Conservation (phyloP, 306 rosid genomes). For the Leucaena leucocephala region DNA sequence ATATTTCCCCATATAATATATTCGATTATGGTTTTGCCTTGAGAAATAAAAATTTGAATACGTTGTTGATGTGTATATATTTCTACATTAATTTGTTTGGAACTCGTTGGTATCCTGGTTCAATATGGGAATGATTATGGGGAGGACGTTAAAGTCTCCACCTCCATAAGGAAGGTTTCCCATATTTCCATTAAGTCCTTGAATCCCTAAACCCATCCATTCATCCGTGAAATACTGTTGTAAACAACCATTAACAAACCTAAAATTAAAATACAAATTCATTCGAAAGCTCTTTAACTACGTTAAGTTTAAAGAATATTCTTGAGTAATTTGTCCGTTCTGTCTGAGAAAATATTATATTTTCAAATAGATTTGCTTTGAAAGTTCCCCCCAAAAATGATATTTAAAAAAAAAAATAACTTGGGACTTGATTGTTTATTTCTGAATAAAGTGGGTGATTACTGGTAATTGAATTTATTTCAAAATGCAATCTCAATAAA, state of each 20-base stretch:
- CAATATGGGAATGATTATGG: neutral
- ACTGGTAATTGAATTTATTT: too few species aligned
- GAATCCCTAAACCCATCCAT: neutral
- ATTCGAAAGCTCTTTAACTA: neutral
- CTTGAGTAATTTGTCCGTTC: neutral
- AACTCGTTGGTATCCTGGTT: neutral
- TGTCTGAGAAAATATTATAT: too few species aligned
- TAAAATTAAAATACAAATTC: neutral
- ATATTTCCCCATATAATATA: conserved; percentile 9
- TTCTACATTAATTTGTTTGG: neutral
- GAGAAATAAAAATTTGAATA: neutral
- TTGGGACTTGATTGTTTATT: neutral
- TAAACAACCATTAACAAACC: neutral
- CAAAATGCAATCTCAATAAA: too few species aligned
- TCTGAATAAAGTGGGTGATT: neutral
- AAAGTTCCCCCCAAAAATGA: neutral
- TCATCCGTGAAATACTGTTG: neutral
- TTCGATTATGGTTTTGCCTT: conserved; percentile 7
- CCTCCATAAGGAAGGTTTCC: neutral
- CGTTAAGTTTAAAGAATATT: neutral
- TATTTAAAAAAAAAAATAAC: neutral
- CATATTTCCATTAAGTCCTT: too few species aligned
- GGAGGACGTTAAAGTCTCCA: neutral
- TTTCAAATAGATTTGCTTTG: too few species aligned
- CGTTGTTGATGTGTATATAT: conserved; percentile 17